Evolutionary conservation across 192 early-diverging fungal species (phyloP), one percentile per base, ranked within the genome.

Genomic region (Helicostylum pulchrum): DNA sequence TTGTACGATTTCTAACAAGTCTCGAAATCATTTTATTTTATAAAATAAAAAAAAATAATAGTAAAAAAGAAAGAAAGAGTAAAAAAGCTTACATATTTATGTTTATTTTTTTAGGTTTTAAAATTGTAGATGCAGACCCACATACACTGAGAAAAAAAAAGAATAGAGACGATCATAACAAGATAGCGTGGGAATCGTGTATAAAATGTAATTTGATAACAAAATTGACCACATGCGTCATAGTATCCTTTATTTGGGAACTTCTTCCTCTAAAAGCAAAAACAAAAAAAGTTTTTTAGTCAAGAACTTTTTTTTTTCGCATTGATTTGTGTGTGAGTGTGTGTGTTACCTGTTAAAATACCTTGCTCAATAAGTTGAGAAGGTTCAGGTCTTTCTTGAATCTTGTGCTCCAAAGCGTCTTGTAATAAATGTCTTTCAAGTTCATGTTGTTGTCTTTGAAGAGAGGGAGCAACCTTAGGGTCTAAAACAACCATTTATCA

Each of bases 321-420:
- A 39, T 39, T 30, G 14, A 61, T 30, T 31, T 34, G 21, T 23
- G 11, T 11, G 5, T 5, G 19, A 7, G 20, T 20, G 32, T 55
- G 32, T 32, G 15, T 57, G 34, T 67, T 64, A 58, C 52, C 73
- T 68, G 61, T 67, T 31, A 87, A 72, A 36, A 90, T 88, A 42
- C 87, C 80, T 48, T 83, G 80, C 65, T 88, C 74, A 9, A 86
- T 53, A 17, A 85, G 71, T 7, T 62, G 17, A 9, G 79, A 72
- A 32, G 62, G 50, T 4, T 69, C 34, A 20, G 79, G 80, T 46
- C 84, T 74, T 0, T 81, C 70, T 26, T 76, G 56, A 50, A 83
- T 71, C 62, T 80, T 81, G 48, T 77, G 72, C 19, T 74, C 74
- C 34, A 85, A 66, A 20, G 65, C 52, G 51, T 83, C 77, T 47